Conservation (phyloP, 768 basidiomycete genomes). For the Trametes villosa region DNA sequence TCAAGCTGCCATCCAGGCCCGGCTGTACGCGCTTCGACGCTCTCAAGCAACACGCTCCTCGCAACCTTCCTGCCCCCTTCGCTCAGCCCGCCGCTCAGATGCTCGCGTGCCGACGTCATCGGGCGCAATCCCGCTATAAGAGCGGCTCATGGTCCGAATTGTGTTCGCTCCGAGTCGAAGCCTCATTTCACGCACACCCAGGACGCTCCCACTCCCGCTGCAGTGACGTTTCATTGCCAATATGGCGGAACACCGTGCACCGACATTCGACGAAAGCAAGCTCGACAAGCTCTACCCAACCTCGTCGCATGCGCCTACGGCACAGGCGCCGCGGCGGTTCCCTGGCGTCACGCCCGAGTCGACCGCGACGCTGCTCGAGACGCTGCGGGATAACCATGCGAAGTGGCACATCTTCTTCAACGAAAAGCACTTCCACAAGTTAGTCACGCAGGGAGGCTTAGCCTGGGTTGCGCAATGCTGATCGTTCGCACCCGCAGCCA, state of each 20-base stretch:
- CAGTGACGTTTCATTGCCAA: no score
- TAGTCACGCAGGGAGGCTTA: background rate
- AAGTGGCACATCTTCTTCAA: conserved; percentile 43
- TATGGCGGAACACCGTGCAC: background rate
- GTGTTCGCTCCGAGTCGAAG: no score
- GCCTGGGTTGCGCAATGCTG: background rate
- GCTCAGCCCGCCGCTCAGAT: no score
- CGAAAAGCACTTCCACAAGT: conserved; percentile 42
- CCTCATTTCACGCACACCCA: no score
- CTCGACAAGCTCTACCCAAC: conserved; percentile 39
- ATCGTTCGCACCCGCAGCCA: conserved; percentile 42
- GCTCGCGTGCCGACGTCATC: no score
- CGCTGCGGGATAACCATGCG: conserved; percentile 36
- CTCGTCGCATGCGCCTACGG: conserved; percentile 35
- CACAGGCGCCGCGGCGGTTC: conserved; percentile 38
- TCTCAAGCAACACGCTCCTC: no score
- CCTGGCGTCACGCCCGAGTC: conserved; percentile 44
- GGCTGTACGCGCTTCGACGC: no score
- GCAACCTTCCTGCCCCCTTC: no score
- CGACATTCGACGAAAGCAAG: conserved; percentile 5
- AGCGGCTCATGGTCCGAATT: background rate
- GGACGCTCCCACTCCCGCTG: no score
- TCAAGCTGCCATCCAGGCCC: no score
- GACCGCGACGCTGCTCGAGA: conserved; percentile 23
- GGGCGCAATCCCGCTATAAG: background rate